These are phyloP conservation scores for Claviceps sorghi DNA, from an alignment of 2,329 filamentous ascomycete genomes.

Conservation along the genomic window DNA sequence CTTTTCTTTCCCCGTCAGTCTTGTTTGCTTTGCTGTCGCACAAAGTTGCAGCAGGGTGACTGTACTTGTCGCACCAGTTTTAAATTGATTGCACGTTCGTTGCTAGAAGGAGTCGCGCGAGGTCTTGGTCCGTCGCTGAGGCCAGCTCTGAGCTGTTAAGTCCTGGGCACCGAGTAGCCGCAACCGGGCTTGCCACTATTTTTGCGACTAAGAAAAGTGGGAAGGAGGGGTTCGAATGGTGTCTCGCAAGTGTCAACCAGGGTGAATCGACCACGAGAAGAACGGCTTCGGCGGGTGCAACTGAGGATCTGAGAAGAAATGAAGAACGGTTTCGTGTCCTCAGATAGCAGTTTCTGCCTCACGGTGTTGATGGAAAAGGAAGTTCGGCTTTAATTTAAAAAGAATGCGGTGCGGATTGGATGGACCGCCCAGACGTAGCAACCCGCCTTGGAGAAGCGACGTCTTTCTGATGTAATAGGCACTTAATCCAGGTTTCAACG, in stretches of 20 bases:
- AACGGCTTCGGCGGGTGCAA: not conserved
- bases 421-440: not conserved
- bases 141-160: not conserved
- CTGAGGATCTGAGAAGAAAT: not conserved
- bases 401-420: not conserved
- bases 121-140: not conserved
- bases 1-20: not conserved
- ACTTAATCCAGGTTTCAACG: not conserved
- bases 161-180: not conserved
- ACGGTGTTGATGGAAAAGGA: not conserved
- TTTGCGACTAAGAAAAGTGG: not conserved
- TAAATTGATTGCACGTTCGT: not conserved
- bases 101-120: not conserved
- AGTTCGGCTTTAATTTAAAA: not conserved
- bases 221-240: not conserved
- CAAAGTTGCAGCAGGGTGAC: not conserved
- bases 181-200: not conserved
- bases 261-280: not conserved
- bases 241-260: not conserved
- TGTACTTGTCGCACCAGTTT: too few species aligned
- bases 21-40: not conserved
- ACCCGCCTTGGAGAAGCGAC: not conserved
- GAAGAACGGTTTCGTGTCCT: not conserved
- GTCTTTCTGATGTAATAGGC: conserved; percentile 3
- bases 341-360: not conserved